Evolutionary conservation across 2,329 filamentous ascomycete species (phyloP), one percentile per base, ranked within the genome.

Genomic region (Coniochaeta hoffmannii): DNA sequence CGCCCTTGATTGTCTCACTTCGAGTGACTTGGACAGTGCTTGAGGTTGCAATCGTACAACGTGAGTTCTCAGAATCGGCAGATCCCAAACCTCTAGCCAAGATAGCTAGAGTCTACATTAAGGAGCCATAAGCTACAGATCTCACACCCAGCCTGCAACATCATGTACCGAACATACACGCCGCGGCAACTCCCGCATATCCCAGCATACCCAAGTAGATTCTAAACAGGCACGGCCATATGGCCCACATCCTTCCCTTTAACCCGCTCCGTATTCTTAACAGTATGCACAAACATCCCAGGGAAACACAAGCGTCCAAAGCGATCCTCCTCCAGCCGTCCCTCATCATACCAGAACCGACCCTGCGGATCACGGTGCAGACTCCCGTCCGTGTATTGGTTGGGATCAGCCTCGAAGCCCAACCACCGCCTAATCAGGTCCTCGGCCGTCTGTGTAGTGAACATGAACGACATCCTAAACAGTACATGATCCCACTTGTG

Each of bases 221-320:
- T 26, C 30, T 31, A 46, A 19, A 55, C 38, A 9, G 53, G 41
- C 30, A 55, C 53, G 17, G 41, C 53, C 53, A 49, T 55, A 38
- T 55, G 41, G 17, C 30, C 53, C 53, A 49, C 50, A 38, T 55
- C 41, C 38, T 49, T 34, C 9, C 53, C 53, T 24, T 55, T 55
- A 7, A 34, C 30, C 19, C 7, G 15, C 41, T 34, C 53, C 4
- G 41, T 34, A 31, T 83, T 74, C 65, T 83, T 83, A 65, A 84
- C 73, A 7, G 79, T 80, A 57, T 83, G 81, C 49, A 84, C 67
- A 62, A 84, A 69, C 58, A 83, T 75, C 1, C 78, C 75, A 12
- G 81, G 81, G 44, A 84, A 65, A 62, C 81, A 83, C 9, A 77
- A 71, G 24, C 80, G 74, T 17, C 81, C 81, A 60, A 83, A 69